Evolutionary conservation across 805 yeast species (phyloP).

Genomic region (Schwanniomyces yamadae): DNA sequence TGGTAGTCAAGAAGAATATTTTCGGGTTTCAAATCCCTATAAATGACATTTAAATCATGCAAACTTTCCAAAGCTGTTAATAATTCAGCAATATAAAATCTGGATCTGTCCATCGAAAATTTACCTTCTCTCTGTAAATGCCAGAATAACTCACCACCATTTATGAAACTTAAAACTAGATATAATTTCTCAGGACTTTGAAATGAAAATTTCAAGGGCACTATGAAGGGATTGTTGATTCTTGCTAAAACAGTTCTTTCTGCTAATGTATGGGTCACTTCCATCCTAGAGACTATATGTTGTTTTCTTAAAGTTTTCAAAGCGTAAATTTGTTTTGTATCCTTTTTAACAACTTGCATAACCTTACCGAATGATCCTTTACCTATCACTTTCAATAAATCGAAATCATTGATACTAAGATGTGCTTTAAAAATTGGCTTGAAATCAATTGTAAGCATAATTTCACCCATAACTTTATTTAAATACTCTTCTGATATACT

Average conservation of each 20-base stretch:
- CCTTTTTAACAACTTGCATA: slow-evolving; percentile 96
- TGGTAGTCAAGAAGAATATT: slow-evolving; percentile 91
- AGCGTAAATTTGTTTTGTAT: slow-evolving; percentile 92
- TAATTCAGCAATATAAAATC: slow-evolving; percentile 93
- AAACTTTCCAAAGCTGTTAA: slow-evolving; percentile 89
- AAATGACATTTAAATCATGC: slow-evolving; percentile 88
- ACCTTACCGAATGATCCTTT: slow-evolving; percentile 98
- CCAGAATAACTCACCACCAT: slow-evolving; percentile 95
- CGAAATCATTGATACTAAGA: slow-evolving; percentile 87
- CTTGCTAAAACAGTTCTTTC: slow-evolving; percentile 94
- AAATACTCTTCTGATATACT: slow-evolving; percentile 46
- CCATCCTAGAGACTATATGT: slow-evolving; percentile 90
- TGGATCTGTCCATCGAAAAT: slow-evolving; percentile 82
- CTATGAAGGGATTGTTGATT: slow-evolving; percentile 92
- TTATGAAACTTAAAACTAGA: slow-evolving; percentile 85
- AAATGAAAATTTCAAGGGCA: slow-evolving; percentile 92
- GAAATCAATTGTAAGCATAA: slow-evolving; percentile 66
- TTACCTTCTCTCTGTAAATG: slow-evolving; percentile 90
- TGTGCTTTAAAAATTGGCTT: slow-evolving; percentile 64
- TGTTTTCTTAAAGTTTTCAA: slow-evolving; percentile 91
- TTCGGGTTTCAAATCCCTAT: slow-evolving; percentile 95
- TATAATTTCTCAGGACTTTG: slow-evolving; percentile 96
- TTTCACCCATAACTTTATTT: slow-evolving; percentile 44
- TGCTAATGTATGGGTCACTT: slow-evolving; percentile 93
- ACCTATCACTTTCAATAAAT: slow-evolving; percentile 90